Conservation (phyloP, 441 rosid genomes). For the Viola pubescens region DNA sequence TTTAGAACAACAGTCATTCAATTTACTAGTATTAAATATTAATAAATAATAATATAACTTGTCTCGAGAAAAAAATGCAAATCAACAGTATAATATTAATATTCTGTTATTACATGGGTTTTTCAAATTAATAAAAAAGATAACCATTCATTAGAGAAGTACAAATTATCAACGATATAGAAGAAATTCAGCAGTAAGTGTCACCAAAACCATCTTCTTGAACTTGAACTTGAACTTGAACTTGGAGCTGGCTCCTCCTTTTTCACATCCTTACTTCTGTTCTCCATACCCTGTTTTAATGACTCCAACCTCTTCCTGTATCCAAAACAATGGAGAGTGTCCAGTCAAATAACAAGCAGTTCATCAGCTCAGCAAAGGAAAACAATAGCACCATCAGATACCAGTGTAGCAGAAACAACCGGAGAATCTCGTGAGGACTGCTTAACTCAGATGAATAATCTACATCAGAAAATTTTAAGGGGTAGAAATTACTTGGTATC, state of each 20-base stretch:
- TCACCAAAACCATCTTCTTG: conserved; percentile 68
- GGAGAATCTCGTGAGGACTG: no score
- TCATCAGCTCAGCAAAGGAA: no score
- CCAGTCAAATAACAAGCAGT: background rate
- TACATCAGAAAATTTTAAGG: background rate
- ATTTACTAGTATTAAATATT: no score
- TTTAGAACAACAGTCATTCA: no score
- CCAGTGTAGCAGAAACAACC: no score
- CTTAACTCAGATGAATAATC: no score
- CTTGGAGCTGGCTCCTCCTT: conserved; percentile 31
- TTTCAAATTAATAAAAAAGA: no score
- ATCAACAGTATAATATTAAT: no score
- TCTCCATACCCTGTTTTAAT: conserved; percentile 60
- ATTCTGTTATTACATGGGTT: no score
- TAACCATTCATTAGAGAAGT: background rate
- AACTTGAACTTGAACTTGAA: conserved; percentile 11
- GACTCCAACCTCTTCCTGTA: conserved; percentile 66
- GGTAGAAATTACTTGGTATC: conserved; percentile 57
- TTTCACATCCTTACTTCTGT: conserved; percentile 26
- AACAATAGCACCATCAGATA: no score
- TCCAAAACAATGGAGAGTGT: background rate
- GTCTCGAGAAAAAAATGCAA: no score
- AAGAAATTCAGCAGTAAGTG: conserved; percentile 6
- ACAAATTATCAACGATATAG: background rate
- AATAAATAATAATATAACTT: no score